These are phyloP conservation scores for Fremontodendron californicum DNA, from an alignment of 345 rosid genomes.

Conservation along the genomic window DNA sequence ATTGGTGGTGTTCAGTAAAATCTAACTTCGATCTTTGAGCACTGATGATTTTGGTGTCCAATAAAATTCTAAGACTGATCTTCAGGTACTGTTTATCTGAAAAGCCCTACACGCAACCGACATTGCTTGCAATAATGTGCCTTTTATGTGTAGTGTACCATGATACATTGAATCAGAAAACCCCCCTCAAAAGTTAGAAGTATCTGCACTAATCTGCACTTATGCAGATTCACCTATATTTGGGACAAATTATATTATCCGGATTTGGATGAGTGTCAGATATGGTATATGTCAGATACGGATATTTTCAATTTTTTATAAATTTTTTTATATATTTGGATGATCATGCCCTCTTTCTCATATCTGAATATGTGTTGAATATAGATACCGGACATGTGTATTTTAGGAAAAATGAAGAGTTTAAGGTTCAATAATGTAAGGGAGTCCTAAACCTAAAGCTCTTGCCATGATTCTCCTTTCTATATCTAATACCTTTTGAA, in stretches of 20 bases:
- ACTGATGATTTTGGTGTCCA: not conserved
- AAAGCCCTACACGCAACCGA: not conserved
- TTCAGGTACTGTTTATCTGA: not conserved
- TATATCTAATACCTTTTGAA: not conserved
- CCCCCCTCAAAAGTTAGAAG: not conserved
- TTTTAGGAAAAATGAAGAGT: too few relatives aligned
- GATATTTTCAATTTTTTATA: too few relatives aligned
- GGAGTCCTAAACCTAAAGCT: not conserved
- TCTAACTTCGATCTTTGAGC: not conserved
- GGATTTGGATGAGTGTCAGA: too few relatives aligned
- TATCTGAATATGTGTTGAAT: too few relatives aligned
- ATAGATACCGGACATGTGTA: too few relatives aligned
- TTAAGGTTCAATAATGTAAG: not conserved
- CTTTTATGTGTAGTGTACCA: not conserved
- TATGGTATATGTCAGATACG: too few relatives aligned
- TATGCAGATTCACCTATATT: not conserved
- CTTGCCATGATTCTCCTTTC: not conserved
- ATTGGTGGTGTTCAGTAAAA: not conserved
- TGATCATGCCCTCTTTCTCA: too few relatives aligned
- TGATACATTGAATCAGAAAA: too few relatives aligned
- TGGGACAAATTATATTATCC: too few relatives aligned
- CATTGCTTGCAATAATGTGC: not conserved
- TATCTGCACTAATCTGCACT: too few relatives aligned
- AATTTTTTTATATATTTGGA: too few relatives aligned
- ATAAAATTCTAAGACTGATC: not conserved